phyloP scores from a whole-genome alignment of 768 basidiomycete genomes.

The Dacryopinax spathularia region DNA sequence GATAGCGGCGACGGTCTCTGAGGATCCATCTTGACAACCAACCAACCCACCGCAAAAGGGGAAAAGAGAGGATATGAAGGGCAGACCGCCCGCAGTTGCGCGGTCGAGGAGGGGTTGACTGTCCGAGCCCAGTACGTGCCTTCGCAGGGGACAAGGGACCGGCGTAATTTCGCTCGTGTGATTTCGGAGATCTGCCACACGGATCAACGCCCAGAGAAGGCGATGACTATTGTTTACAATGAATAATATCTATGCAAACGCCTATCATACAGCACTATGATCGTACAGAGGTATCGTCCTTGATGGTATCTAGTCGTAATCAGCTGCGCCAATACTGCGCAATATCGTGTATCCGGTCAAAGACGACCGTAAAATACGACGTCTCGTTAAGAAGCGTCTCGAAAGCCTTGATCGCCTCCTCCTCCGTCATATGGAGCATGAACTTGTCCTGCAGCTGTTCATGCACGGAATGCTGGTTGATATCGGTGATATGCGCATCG shows the following conservation, averaged over 20 bases:
- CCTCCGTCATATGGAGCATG: conserved; percentile 81
- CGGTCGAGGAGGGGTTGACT: not conserved
- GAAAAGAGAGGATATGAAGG: not conserved
- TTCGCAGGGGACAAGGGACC: no score
- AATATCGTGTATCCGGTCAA: conserved; percentile 86
- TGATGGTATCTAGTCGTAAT: not conserved
- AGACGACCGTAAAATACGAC: conserved; percentile 79
- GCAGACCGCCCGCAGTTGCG: not conserved
- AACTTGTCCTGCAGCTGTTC: conserved; percentile 95
- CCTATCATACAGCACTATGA: no score
- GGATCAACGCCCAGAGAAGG: no score
- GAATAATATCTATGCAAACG: no score
- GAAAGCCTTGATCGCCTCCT: conserved; percentile 95
- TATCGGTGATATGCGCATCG: conserved; percentile 93
- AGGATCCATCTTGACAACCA: not conserved
- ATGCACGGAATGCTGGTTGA: conserved; percentile 78
- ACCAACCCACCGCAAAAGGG: no score
- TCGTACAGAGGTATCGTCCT: not conserved
- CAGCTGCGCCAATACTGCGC: conserved; percentile 45
- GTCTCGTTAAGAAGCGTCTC: conserved; percentile 88
- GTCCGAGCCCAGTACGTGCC: no score
- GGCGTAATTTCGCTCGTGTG: no score
- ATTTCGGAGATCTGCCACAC: no score
- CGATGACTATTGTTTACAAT: no score
- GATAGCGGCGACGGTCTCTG: conserved; percentile 31